Evolutionary conservation across 2,329 filamentous ascomycete genomes (phyloP).

Genomic region (Pseudocercospora pini-densiflorae): DNA sequence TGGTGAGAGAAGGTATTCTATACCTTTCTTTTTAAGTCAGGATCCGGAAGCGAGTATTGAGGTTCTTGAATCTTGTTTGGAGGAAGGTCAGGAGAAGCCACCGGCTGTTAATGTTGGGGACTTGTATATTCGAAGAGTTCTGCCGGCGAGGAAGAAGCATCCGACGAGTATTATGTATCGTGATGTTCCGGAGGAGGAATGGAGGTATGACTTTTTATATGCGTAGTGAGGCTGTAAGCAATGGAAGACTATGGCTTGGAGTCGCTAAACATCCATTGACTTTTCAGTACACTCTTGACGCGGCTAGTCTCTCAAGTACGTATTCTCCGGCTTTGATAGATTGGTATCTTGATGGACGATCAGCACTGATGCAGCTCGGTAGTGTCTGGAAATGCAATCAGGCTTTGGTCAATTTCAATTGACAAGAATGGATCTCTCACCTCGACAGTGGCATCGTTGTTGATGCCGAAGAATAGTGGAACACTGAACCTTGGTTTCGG

Average conservation of each 20-base stretch:
- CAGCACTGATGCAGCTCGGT: conserved; percentile 43
- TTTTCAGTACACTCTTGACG: conserved; percentile 12
- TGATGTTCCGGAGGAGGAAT: conserved; percentile 42
- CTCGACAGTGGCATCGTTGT: conserved; percentile 45
- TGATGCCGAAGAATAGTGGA: conserved; percentile 54
- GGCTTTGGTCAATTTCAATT: not conserved
- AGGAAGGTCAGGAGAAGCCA: conserved; percentile 27
- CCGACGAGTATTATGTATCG: conserved; percentile 45
- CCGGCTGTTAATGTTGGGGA: conserved; percentile 27
- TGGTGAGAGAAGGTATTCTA: conserved; percentile 45
- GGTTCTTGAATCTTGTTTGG: conserved; percentile 38
- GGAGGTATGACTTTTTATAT: conserved; percentile 34
- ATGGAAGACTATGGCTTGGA: no score
- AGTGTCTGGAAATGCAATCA: conserved; percentile 33
- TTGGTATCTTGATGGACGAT: conserved; percentile 38
- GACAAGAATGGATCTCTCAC: no score
- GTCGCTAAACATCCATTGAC: no score
- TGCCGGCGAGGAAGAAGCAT: conserved; percentile 44
- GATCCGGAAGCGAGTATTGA: conserved; percentile 42
- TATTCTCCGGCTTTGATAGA: conserved; percentile 45
- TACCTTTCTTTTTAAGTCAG: conserved; percentile 48
- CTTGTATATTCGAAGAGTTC: conserved; percentile 41
- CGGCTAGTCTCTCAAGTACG: conserved; percentile 41
- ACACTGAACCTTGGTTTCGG: conserved; percentile 46
- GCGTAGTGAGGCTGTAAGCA: no score